Percentiles rank a stretch among this genome's conserved stretches.
Evolutionary conservation across 331 rosid genomes (phyloP).

Genomic region (Dryas integrifolia): DNA sequence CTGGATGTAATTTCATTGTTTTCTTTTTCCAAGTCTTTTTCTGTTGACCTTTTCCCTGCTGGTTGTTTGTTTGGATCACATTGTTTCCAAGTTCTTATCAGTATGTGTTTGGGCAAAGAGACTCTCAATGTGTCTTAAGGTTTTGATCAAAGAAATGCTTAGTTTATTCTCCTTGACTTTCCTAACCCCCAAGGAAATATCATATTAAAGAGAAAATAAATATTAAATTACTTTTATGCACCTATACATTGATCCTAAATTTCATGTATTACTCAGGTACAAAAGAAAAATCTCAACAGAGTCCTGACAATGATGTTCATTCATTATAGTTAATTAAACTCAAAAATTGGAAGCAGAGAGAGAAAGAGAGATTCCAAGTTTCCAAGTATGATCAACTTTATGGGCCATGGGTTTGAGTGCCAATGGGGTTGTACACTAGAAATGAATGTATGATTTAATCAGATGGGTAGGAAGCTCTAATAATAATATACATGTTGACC

Average conservation of each 20-base stretch:
- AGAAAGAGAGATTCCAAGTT: no score
- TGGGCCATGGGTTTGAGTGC: background rate
- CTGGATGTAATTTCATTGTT: conserved; percentile 49
- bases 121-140: conserved; percentile 24
- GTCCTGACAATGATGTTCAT: background rate
- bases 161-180: conserved; percentile 27
- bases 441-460: background rate
- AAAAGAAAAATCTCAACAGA: conserved; percentile 3
- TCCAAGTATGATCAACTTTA: background rate
- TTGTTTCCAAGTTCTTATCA: conserved; percentile 42
- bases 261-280: conserved; percentile 4
- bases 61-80: conserved; percentile 44
- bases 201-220: background rate
- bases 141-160: conserved; percentile 18
- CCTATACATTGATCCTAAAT: conserved; percentile 7
- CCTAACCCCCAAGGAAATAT: background rate
- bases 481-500: conserved; percentile 24
- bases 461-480: background rate
- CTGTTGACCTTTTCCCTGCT: conserved; percentile 49
- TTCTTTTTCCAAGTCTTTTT: conserved; percentile 40
- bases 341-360: no score
- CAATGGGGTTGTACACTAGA: background rate
- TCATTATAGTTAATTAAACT: background rate
- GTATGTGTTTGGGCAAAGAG: conserved; percentile 27
- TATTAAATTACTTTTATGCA: background rate